phyloP scores from a whole-genome alignment of 441 rosid species.

The Gossypium schwendimanii region DNA sequence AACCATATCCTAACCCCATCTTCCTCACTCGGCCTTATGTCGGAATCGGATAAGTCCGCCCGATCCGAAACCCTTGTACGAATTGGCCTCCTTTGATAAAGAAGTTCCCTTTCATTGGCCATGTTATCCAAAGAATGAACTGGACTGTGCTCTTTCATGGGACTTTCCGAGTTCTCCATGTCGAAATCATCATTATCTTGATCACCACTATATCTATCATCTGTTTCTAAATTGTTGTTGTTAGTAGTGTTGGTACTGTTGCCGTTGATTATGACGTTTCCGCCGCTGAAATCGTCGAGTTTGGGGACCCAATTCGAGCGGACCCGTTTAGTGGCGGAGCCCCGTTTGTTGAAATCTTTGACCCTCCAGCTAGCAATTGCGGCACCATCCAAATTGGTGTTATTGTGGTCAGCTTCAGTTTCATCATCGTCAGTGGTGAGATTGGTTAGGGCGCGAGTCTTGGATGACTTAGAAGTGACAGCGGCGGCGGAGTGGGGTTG shows the following conservation, averaged over 20 bases:
- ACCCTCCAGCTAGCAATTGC: slow-evolving; percentile 67
- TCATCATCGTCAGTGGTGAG: slow-evolving; percentile 42
- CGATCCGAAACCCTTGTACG: slow-evolving; percentile 33
- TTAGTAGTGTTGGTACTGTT: background rate
- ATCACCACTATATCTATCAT: slow-evolving; percentile 38
- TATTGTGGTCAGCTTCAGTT: slow-evolving; percentile 25
- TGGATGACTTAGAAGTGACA: slow-evolving; percentile 36
- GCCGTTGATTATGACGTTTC: slow-evolving; percentile 12
- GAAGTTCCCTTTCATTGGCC: slow-evolving; percentile 37
- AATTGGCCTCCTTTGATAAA: slow-evolving; percentile 24
- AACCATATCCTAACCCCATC: slow-evolving; percentile 87
- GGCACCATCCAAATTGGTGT: slow-evolving; percentile 35
- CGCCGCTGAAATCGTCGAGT: slow-evolving; percentile 32
- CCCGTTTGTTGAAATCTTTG: slow-evolving; percentile 47
- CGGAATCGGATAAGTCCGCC: slow-evolving; percentile 44
- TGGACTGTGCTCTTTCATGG: slow-evolving; percentile 56
- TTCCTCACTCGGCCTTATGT: slow-evolving; percentile 33
- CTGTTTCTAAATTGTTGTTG: slow-evolving; percentile 24
- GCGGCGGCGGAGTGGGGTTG: slow-evolving; percentile 9
- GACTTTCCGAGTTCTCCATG: slow-evolving; percentile 57
- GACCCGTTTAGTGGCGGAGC: slow-evolving; percentile 39
- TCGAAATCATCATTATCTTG: slow-evolving; percentile 47
- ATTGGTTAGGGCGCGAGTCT: slow-evolving; percentile 63
- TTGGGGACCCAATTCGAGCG: slow-evolving; percentile 59
- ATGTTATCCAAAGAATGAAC: slow-evolving; percentile 53